A percentile compares a stretch with the other conserved stretches of the same genome.
phyloP scores from a whole-genome alignment of 441 rosid genomes.

The Eruca vesicaria region DNA sequence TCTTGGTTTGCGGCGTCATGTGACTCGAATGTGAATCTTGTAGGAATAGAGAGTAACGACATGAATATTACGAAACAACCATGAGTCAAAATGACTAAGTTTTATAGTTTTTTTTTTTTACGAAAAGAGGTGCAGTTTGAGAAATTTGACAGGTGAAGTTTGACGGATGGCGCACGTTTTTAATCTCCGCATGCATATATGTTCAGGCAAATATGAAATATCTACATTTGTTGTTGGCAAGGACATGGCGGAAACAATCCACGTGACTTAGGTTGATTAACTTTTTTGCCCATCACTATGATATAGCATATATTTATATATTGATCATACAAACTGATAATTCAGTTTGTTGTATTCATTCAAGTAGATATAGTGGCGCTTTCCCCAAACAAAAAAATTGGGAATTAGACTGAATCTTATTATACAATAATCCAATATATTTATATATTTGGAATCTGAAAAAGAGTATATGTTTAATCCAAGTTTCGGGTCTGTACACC shows the following conservation, averaged over 20 bases:
- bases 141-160: slow-evolving; percentile 31
- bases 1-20: too few species aligned
- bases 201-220: not conserved
- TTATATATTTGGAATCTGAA: too few species aligned
- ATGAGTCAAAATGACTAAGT: too few species aligned
- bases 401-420: not conserved
- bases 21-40: too few species aligned
- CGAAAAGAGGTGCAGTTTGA: not conserved
- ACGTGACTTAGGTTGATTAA: slow-evolving; percentile 8
- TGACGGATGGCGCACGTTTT: slow-evolving; percentile 30
- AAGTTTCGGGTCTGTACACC: too few species aligned
- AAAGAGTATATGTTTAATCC: too few species aligned
- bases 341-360: not conserved
- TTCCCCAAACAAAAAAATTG: too few species aligned
- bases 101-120: too few species aligned
- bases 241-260: not conserved
- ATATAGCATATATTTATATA: not conserved
- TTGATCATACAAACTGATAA: not conserved
- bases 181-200: slow-evolving; percentile 4
- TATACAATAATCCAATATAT: not conserved
- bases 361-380: not conserved
- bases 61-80: too few species aligned
- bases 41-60: too few species aligned
- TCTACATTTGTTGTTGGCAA: slow-evolving; percentile 27
- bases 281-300: not conserved